Evolutionary conservation across 306 rosid species (phyloP), one percentile per base, ranked within the genome.

Genomic region (Cyclanthera cordifolia): DNA sequence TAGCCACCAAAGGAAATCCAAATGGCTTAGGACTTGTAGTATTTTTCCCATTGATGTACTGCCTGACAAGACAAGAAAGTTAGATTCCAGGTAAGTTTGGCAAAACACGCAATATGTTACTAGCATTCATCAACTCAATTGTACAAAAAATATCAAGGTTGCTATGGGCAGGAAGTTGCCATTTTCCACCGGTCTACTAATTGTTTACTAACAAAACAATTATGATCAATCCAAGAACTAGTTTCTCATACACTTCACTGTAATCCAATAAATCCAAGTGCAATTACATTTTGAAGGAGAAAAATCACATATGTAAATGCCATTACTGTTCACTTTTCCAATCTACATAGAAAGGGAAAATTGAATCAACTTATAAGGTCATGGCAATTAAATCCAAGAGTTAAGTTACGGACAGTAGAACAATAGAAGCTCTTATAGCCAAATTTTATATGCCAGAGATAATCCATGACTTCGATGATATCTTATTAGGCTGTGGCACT

Each of bases 1-100:
- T 58, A 27, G 69, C 45, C 54, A 72, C 58, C 67, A 87, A 82
- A 68, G 99, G 99, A 85, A 93, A 82, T 73, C 99, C 99, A 86
- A 90, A 91, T 37, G 90, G 79, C 87, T 85, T 91, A 84, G 88
- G 86, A 71, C 78, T 86, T 53, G 88, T 75, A 64, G 75, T 75
- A 76, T 24, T 71, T 60, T 85, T 90, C 76, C 99, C 96, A 74
- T 67, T 78, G 65, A 83, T 27, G 79, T 78, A 75, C 77, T 78
- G 95, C 90, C 99, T 93, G 88, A 50, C 70, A 80, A 77, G 34
- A 75, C 76, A 67, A 71, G 73, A 77, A 8, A 70, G 78, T 75
- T 48, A 75, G 78, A 37, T 20, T 70, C 53, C 73, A 19, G 52
- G 34, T 13, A 20, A 50, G 15, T 23, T 6, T 16, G 28, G 37